Evolutionary conservation across 495 filamentous ascomycete genomes (phyloP).

Genomic region (Neurospora sp.): DNA sequence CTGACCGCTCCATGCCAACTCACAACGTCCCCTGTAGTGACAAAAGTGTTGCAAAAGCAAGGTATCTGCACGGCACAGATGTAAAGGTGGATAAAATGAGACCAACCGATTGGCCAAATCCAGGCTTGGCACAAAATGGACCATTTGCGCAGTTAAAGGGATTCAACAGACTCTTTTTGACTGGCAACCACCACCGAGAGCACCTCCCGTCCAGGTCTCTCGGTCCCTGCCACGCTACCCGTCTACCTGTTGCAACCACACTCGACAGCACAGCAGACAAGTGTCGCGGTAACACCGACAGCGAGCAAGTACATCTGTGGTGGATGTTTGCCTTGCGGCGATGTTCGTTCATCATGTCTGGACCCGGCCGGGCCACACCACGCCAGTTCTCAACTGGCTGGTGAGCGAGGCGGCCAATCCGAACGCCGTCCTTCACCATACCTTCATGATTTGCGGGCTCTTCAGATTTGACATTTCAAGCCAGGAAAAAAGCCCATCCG

Average conservation of each 20-base stretch:
- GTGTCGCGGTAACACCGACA: constrained; percentile 21
- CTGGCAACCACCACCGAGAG: constrained; percentile 3
- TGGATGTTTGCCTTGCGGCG: neutral
- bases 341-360: neutral
- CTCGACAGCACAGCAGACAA: constrained; percentile 2
- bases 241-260: constrained; percentile 4
- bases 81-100: no score
- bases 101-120: no score
- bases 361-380: neutral
- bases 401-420: constrained; percentile 23
- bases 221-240: constrained; percentile 9
- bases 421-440: neutral
- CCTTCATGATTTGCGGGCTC: constrained; percentile 15
- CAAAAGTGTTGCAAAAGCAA: no score
- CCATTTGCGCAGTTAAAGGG: no score
- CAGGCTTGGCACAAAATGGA: no score
- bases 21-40: no score
- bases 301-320: constrained; percentile 8
- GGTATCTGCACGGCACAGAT: no score
- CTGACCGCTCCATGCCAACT: no score
- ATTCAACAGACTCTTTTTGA: neutral
- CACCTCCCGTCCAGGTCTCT: constrained; percentile 5
- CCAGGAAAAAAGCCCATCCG: neutral
- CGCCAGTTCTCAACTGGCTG: constrained; percentile 8
- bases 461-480: constrained; percentile 8